Percentiles rank a stretch among this genome's conserved stretches.
These are phyloP conservation scores for Colletotrichum karsti DNA, from an alignment of 2,329 filamentous ascomycete species.

Conservation along the genomic window DNA sequence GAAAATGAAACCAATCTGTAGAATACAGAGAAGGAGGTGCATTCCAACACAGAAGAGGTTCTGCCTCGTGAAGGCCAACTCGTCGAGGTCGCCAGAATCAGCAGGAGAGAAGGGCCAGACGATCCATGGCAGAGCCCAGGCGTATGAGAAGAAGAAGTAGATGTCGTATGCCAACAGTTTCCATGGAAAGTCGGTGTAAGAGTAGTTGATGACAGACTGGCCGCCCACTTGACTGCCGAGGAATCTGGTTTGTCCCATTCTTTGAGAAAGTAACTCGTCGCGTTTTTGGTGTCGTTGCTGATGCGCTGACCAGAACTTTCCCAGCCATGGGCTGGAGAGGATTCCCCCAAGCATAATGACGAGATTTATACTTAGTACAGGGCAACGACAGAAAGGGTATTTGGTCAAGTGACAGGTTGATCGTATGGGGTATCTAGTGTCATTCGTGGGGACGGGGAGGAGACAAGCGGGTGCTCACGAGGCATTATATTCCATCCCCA, in stretches of 20 bases:
- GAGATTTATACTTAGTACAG: too few relatives aligned
- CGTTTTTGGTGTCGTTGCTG: constrained; percentile 14
- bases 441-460: background rate
- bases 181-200: constrained; percentile 66
- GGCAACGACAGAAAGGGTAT: constrained; percentile 10
- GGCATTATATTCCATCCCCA: constrained; percentile 27
- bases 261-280: constrained; percentile 11
- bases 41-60: constrained; percentile 67
- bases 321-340: constrained; percentile 12
- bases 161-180: constrained; percentile 60
- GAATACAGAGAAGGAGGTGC: constrained; percentile 65
- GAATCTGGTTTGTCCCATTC: constrained; percentile 52
- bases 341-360: constrained; percentile 17
- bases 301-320: background rate
- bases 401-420: constrained; percentile 24
- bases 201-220: constrained; percentile 65
- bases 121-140: constrained; percentile 67
- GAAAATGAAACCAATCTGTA: constrained; percentile 70
- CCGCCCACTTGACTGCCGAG: constrained; percentile 68
- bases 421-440: background rate
- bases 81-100: constrained; percentile 65
- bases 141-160: constrained; percentile 63
- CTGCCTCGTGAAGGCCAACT: constrained; percentile 65
- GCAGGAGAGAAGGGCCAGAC: constrained; percentile 65
- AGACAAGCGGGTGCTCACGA: constrained; percentile 22